Percentiles rank a stretch among this genome's conserved stretches.
These are phyloP conservation scores for Trichoderma lentiforme DNA, from an alignment of 2,329 filamentous ascomycete genomes.

Conservation along the genomic window DNA sequence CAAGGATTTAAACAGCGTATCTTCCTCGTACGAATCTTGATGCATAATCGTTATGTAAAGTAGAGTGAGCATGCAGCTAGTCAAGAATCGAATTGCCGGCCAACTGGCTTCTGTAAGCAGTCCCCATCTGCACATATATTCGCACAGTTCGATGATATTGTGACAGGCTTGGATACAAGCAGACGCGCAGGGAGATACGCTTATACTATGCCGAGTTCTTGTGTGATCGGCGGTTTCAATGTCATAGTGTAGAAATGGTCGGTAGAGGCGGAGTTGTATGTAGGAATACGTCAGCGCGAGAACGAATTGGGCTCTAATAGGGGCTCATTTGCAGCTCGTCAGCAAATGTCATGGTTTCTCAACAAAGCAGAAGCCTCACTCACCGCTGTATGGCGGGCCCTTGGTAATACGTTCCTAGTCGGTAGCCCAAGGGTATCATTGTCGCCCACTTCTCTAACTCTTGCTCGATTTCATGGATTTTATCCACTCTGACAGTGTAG, in stretches of 20 bases:
- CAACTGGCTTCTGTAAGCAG: neutral
- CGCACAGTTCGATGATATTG: slow-evolving; percentile 3
- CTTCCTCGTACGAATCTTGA: neutral
- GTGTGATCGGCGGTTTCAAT: neutral
- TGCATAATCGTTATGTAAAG: neutral
- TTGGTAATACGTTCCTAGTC: neutral
- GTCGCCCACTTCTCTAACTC: neutral
- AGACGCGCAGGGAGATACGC: neutral
- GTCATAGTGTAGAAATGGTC: neutral
- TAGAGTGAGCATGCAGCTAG: neutral
- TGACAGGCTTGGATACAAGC: neutral
- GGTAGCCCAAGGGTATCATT: neutral
- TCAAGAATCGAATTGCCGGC: neutral
- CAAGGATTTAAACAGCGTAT: neutral
- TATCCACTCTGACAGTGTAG: neutral
- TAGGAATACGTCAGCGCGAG: neutral
- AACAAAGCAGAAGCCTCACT: neutral
- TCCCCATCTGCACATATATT: neutral
- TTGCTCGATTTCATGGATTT: neutral
- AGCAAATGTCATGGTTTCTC: neutral
- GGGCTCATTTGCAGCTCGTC: neutral
- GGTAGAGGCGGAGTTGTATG: neutral
- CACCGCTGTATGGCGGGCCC: neutral
- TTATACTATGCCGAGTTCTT: neutral
- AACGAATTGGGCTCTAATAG: neutral